Base-by-base conservation (phyloP, 1,284 basidiomycete species). In the Cryptococcus amylolentus region DNA sequence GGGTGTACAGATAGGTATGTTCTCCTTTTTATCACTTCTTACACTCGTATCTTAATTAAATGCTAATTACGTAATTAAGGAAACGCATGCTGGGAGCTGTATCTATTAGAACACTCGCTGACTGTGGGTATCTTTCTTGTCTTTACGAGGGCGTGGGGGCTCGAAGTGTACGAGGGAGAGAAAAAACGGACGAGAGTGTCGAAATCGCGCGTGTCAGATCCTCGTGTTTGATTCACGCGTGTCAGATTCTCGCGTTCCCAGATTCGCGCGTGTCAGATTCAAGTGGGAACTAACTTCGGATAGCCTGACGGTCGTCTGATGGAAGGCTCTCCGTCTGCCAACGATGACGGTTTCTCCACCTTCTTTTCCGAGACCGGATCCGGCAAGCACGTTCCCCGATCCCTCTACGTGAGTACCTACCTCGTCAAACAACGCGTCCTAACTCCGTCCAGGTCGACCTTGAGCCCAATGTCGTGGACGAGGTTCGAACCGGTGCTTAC, bases 31-130 rank as follows among this genome's bases (percentile, higher is more conserved):
- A n/a, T n/a, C n/a, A n/a, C n/a, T n/a, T n/a, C n/a, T n/a, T n/a
- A n/a, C n/a, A n/a, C n/a, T n/a, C n/a, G n/a, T n/a, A n/a, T n/a
- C n/a, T n/a, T n/a, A n/a, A n/a, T n/a, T n/a, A n/a, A n/a, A n/a
- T n/a, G n/a, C n/a, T 44, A 13, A n/a, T 62, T 73, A 78, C 79
- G 77, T 78, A 55, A n/a, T n/a, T n/a, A 78, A 79, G 68, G 92
- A 77, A 95, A 95, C 75, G 91, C 91, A 76, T 94, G 91, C 81
- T 94, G 94, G 95, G 94, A 97, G 80, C 85, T 98, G 64, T 98
- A 99, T 83, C 96, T 93, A 67, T 85, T 95, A 70, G 96, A 99
- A 81, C 96, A 99, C 79, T 94, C 94, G 74, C 84, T 99, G 67
- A 91, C 88, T 79, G 91, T 94, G 71, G 76, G 87, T 84, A 13